Conservation (phyloP, 768 basidiomycete species). For the Trametes punicea region DNA sequence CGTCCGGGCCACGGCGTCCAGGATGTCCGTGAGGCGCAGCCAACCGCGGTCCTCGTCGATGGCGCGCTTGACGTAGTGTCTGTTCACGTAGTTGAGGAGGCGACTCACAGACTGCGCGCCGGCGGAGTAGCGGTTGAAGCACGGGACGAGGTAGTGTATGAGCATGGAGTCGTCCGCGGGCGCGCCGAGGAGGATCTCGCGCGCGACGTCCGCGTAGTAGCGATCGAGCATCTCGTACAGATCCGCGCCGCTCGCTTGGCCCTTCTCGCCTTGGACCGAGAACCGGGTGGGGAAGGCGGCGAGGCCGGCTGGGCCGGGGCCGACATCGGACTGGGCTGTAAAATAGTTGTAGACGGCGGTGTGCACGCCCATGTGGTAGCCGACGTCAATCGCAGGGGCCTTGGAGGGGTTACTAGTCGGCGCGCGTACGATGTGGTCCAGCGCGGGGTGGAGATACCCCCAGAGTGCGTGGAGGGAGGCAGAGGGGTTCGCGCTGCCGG, state of each 20-base stretch:
- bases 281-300: conserved; percentile 18
- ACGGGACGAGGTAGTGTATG: conserved; percentile 66
- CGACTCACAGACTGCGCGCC: conserved; percentile 68
- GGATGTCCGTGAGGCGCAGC: conserved; percentile 63
- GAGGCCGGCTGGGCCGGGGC: conserved; percentile 27
- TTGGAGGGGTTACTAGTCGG: conserved; percentile 56
- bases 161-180: conserved; percentile 66
- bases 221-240: conserved; percentile 72
- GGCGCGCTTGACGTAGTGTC: conserved; percentile 73
- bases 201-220: conserved; percentile 60
- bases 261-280: conserved; percentile 25
- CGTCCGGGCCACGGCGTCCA: conserved; percentile 56
- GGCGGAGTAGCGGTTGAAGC: conserved; percentile 66
- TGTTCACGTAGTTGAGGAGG: conserved; percentile 68
- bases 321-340: conserved; percentile 41
- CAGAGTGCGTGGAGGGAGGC: conserved; percentile 70
- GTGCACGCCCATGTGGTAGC: conserved; percentile 73
- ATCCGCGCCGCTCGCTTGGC: conserved; percentile 54
- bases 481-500: conserved; percentile 63
- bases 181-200: conserved; percentile 58
- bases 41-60: conserved; percentile 78
- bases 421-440: conserved; percentile 75
- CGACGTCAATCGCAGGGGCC: conserved; percentile 68
- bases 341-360: conserved; percentile 83
- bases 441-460: conserved; percentile 71